Base-by-base conservation (phyloP, 2,329 filamentous ascomycete species). In the Botrytis pseudocinerea region DNA sequence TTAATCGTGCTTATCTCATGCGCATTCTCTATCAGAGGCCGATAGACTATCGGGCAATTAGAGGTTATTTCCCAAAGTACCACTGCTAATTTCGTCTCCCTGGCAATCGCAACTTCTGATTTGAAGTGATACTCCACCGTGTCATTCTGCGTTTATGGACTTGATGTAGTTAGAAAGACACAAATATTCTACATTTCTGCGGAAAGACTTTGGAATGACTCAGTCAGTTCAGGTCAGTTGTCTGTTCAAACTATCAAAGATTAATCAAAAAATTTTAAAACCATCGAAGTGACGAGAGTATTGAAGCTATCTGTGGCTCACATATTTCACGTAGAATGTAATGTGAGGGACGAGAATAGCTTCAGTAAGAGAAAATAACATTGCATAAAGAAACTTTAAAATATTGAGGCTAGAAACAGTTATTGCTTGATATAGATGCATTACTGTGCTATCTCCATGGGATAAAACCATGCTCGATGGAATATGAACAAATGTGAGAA, bases 211-310 rank as follows among this genome's bases (percentile, higher is more conserved):
- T 8, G 6, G 1, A 16, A 57, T 18, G n/a, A 28, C n/a, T 1
- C 14, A 18, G 4, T 4, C 16, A 57, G n/a, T 57, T 0, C 14
- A 57, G 51, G 51, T 28, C 2, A 28, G 12, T 42, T 40, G 25
- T 16, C 1, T 1, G 38, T 5, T n/a, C 4, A 40, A 42, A 2
- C 1, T 40, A 42, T 62, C 4, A n/a, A 6, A 28, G 7, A n/a
- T 6, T 18, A 18, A 60, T n/a, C 0, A n/a, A 7, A 8, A 42
- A 5, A 7, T 18, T 0, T 40, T 2, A 2, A 57, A 4, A 4
- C 4, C 14, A 57, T n/a, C 12, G 51, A 57, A 18, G 28, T 57
- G 51, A 28, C 18, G 16, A 8, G 18, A 18, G 48, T 1, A 18
- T 18, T 0, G 14, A 57, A 57, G 14, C 28, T 1, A 28, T 8